phyloP scores from a whole-genome alignment of 495 filamentous ascomycete genomes.

The Lepidopterella palustris region DNA sequence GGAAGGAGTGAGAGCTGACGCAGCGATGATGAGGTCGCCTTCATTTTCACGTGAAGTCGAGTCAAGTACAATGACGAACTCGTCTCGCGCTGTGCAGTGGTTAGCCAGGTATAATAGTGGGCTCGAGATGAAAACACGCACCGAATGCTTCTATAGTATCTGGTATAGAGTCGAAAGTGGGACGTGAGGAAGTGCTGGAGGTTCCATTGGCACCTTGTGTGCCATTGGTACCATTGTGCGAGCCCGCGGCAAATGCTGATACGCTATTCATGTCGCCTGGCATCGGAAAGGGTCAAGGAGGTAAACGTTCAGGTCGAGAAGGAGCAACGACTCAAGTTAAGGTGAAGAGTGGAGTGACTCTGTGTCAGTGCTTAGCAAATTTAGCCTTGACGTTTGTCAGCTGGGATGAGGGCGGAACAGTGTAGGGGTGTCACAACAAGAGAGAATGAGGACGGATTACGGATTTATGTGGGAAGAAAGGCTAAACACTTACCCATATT shows the following conservation, averaged over 20 bases:
- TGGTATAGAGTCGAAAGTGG: conserved; percentile 74
- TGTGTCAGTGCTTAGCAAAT: conserved; percentile 24
- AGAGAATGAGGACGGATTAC: neutral
- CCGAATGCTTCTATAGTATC: conserved; percentile 79
- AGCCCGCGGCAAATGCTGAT: neutral
- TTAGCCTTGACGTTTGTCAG: conserved; percentile 13
- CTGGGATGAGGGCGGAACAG: neutral
- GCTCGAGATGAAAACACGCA: conserved; percentile 41
- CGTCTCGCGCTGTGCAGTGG: conserved; percentile 58
- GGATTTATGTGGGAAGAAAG: neutral
- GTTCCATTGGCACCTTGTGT: conserved; percentile 10
- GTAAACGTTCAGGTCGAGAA: neutral
- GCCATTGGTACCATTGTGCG: neutral
- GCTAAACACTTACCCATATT: neutral
- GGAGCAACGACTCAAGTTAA: neutral
- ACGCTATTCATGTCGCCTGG: neutral
- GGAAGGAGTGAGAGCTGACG: conserved; percentile 71
- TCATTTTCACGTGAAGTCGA: conserved; percentile 89
- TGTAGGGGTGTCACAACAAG: neutral
- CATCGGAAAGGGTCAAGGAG: neutral
- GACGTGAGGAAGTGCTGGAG: conserved; percentile 16
- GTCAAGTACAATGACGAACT: conserved; percentile 96
- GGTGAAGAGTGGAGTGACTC: neutral
- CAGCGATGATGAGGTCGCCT: conserved; percentile 94
- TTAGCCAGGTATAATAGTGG: conserved; percentile 1